Percentiles rank a stretch among this genome's conserved stretches.
phyloP scores from a whole-genome alignment of 768 basidiomycete genomes.

The Auricularia sp. region DNA sequence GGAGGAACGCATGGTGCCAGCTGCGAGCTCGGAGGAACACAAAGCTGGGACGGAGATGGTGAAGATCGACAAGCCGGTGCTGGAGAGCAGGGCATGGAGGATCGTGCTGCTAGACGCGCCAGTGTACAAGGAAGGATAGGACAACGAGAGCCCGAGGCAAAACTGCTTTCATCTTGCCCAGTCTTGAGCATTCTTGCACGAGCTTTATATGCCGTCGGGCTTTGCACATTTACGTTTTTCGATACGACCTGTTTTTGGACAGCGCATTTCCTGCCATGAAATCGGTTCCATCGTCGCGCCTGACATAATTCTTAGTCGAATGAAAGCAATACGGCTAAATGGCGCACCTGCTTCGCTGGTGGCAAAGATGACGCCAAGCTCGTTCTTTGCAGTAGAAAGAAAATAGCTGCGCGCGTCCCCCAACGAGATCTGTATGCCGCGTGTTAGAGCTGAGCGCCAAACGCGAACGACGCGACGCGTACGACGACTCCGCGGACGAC shows the following conservation, averaged over 20 bases:
- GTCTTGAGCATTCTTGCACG: neutral
- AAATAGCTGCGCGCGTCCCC: slow-evolving; percentile 90
- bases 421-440: slow-evolving; percentile 59
- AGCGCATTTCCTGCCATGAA: slow-evolving; percentile 88
- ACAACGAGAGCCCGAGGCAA: too few relatives aligned
- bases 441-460: neutral
- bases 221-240: slow-evolving; percentile 85
- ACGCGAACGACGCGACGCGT: slow-evolving; percentile 20
- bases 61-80: neutral
- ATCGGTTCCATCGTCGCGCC: slow-evolving; percentile 77
- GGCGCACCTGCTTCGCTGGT: slow-evolving; percentile 70
- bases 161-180: too few relatives aligned
- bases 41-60: neutral
- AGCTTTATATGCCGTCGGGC: slow-evolving; percentile 48
- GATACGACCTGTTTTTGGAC: slow-evolving; percentile 65
- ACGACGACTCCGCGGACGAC: slow-evolving; percentile 83
- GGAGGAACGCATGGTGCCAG: slow-evolving; percentile 14
- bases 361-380: slow-evolving; percentile 86
- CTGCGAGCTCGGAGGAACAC: neutral
- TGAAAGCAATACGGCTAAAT: neutral
- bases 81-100: neutral
- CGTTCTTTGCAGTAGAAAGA: slow-evolving; percentile 81
- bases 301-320: slow-evolving; percentile 18
- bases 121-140: neutral
- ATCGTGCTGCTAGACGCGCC: neutral